Percentiles rank a stretch among this genome's conserved stretches.
Conservation (phyloP, 306 rosid genomes). For the Prosopis cineraria region DNA sequence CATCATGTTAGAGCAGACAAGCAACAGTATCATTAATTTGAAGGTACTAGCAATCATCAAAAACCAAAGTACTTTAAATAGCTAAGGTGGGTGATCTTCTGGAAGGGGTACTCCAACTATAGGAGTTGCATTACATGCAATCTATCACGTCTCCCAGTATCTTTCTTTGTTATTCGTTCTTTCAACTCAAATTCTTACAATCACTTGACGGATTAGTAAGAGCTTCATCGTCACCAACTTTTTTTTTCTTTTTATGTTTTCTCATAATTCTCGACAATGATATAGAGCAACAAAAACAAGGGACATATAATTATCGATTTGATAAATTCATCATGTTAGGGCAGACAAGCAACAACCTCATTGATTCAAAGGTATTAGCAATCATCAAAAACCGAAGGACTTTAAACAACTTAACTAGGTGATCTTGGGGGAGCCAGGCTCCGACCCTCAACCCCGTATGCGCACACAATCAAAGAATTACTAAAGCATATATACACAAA, state of each 20-base stretch:
- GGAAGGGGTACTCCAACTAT: not conserved
- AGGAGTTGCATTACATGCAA: slow-evolving; percentile 14
- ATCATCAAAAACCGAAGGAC: slow-evolving; percentile 11
- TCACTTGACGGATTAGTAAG: not conserved
- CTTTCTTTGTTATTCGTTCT: not conserved
- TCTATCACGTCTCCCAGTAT: slow-evolving; percentile 16
- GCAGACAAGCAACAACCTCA: slow-evolving; percentile 18
- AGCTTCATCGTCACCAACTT: not conserved
- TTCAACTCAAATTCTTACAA: not conserved
- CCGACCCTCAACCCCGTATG: slow-evolving; percentile 11
- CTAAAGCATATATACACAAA: not conserved
- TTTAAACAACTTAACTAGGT: slow-evolving; percentile 14
- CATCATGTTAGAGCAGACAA: not conserved
- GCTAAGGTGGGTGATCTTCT: slow-evolving; percentile 35
- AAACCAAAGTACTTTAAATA: not conserved
- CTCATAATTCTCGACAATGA: slow-evolving; percentile 1
- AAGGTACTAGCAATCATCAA: slow-evolving; percentile 1
- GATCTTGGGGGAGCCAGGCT: slow-evolving; percentile 30
- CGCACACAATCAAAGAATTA: slow-evolving; percentile 7
- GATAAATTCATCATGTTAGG: slow-evolving; percentile 4
- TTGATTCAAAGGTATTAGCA: not conserved
- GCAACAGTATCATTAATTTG: not conserved
- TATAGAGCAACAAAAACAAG: not conserved
- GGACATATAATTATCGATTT: not conserved
- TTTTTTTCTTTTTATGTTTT: too few relatives aligned